Base-by-base conservation (phyloP, 164 flowering plant species). In the Macadamia integrifolia region DNA sequence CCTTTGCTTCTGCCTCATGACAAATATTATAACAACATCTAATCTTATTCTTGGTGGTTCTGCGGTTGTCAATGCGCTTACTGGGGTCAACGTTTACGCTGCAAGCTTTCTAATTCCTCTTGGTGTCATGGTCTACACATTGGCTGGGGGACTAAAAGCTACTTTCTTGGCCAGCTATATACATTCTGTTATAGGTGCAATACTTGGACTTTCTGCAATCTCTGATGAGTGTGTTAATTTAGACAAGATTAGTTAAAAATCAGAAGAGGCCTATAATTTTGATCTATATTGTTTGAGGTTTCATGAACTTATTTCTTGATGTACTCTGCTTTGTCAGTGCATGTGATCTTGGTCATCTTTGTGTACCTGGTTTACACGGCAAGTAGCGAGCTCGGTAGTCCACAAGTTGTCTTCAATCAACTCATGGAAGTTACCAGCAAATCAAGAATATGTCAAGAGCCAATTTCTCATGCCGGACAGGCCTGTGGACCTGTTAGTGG, bases 21-120 rank as follows among this genome's bases (percentile, higher is more conserved):
- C 98, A 13, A 93, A 93, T 69, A 88, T 90, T 8, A 91, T 93
- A 18, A 97, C 91, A 12, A 93, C 98, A 0, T 97, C 98, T 40
- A 93, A 91, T 97, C 86, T 93, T 65, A 94, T 93, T 62, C 93
- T 93, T 15, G 98, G 98, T 28, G 98, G 97, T 32, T 93, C 98
- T 62, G 97, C 98, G 46, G 98, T 93, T 6, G 98, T 93, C 23
- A 91, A 91, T 85, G 97, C 97, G 3, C 92, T 93, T 4, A 93
- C 98, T 1, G 97, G 98, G 14, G 91, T 93, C 35, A 88, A 93
- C 80, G 85, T 93, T 23, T 93, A 87, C 70, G 98, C 97, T 68
- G 98, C 98, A 50, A 93, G 98, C 79, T 93, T 93, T 56, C 77
- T 93, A 13, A 93, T 93, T 58, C 98, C 98, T 1, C 94, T 91